Percentiles rank a stretch among this genome's conserved stretches.
These are phyloP conservation scores for Saturnispora sekii DNA, from an alignment of 805 yeast species.

Conservation along the genomic window DNA sequence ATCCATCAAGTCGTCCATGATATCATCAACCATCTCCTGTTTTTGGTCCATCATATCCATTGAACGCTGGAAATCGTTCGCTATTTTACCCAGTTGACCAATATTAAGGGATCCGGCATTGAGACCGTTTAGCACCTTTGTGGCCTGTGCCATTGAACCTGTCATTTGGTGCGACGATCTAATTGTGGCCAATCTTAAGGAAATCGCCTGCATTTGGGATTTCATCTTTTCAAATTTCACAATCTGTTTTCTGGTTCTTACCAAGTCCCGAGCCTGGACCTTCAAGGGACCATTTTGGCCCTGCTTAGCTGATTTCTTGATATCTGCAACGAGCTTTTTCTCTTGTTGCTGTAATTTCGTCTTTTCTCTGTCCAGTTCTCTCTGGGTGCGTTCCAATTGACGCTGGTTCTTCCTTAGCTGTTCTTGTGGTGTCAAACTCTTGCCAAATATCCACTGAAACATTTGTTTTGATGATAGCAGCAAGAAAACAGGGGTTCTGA, in stretches of 20 bases:
- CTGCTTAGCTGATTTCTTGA: slow-evolving; percentile 82
- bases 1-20: slow-evolving; percentile 93
- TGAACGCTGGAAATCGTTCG: slow-evolving; percentile 92
- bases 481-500: too few relatives aligned
- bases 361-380: slow-evolving; percentile 86
- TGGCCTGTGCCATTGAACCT: slow-evolving; percentile 88
- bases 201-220: slow-evolving; percentile 91
- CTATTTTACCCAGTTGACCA: slow-evolving; percentile 78
- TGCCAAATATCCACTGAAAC: slow-evolving; percentile 95
- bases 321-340: slow-evolving; percentile 74
- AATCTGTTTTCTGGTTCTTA: slow-evolving; percentile 75
- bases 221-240: slow-evolving; percentile 88
- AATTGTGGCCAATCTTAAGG: slow-evolving; percentile 84
- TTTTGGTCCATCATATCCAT: slow-evolving; percentile 97
- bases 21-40: slow-evolving; percentile 98
- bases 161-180: slow-evolving; percentile 94
- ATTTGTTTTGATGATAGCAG: slow-evolving; percentile 18
- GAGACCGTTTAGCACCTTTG: slow-evolving; percentile 75
- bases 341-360: slow-evolving; percentile 84
- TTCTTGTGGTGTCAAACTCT: slow-evolving; percentile 89
- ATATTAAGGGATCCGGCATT: slow-evolving; percentile 74
- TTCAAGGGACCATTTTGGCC: slow-evolving; percentile 87
- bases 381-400: slow-evolving; percentile 86
- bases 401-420: slow-evolving; percentile 90
- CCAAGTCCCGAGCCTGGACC: slow-evolving; percentile 91